Conservation (phyloP, 495 filamentous ascomycete species). For the Tuber umbilicatum region DNA sequence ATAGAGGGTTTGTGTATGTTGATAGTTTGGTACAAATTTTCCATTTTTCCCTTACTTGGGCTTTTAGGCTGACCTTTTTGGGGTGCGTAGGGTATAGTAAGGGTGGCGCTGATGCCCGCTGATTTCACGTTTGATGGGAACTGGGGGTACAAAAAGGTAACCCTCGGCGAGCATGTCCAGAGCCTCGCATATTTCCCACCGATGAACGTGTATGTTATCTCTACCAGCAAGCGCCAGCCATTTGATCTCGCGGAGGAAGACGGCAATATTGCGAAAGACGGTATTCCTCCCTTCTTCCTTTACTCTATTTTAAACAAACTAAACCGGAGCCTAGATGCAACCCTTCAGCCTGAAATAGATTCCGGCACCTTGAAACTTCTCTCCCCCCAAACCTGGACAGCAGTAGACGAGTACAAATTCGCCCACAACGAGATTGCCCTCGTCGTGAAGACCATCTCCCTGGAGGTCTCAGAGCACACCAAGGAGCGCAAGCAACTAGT, state of each 20-base stretch:
- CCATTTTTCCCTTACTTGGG: not conserved
- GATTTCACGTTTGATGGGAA: conserved; percentile 62
- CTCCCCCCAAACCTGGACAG: conserved; percentile 64
- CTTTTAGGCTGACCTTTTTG: conserved; percentile 22
- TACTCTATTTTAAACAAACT: not conserved
- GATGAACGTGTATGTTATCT: conserved; percentile 68
- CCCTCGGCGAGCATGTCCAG: conserved; percentile 63
- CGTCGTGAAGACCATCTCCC: conserved; percentile 70
- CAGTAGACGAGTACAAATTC: conserved; percentile 67
- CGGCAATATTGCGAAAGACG: conserved; percentile 66
- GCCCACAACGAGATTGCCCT: conserved; percentile 68
- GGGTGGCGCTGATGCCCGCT: conserved; percentile 60
- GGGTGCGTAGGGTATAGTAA: conserved; percentile 52
- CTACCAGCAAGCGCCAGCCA: conserved; percentile 56
- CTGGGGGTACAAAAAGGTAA: conserved; percentile 63
- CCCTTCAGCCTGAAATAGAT: conserved; percentile 61
- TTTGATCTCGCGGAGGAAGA: conserved; percentile 82
- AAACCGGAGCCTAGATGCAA: conserved; percentile 42
- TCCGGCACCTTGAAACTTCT: conserved; percentile 66
- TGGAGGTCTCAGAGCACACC: conserved; percentile 85
- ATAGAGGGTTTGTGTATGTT: conserved; percentile 73
- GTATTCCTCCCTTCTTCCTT: not conserved
- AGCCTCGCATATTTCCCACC: conserved; percentile 67
- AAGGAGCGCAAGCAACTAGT: conserved; percentile 75
- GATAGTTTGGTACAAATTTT: conserved; percentile 48